Evolutionary conservation across 2,329 filamentous ascomycete genomes (phyloP), one percentile per base, ranked within the genome.

Genomic region (Magnaporthiopsis poae): DNA sequence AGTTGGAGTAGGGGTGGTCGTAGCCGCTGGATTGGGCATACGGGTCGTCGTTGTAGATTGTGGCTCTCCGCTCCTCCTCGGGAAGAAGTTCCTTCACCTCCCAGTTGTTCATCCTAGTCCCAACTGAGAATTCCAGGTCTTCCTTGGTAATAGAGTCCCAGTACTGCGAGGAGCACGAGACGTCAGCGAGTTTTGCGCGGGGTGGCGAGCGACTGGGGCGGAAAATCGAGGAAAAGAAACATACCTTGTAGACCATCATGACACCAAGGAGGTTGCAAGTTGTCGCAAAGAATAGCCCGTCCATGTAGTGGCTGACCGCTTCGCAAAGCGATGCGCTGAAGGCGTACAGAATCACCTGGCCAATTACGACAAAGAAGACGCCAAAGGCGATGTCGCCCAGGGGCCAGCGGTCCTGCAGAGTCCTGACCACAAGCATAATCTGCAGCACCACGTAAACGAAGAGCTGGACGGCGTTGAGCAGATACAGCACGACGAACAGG

Each of bases 141-240:
- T 99, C 95, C 75, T 91, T 92, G 29, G 95, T 99, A 77, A 99
- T 99, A 21, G 93, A 97, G 75, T 99, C 95, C 95, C 95, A 99
- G 82, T 96, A 99, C 92, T 95, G 71, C 66, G 67, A 62, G 61
- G 62, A 67, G 33, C 27, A 39, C 12, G n/a, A 61, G 18, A 31
- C 3, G 60, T 29, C 27, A 61, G 60, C 64, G 70, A 80, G 73
- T 79, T 75, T 67, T 62, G 64, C 71, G 5, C n/a, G 15, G 61
- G 64, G 27, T 35, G 68, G 61, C 31, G 5, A 31, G 46, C 12
- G 15, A 62, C 1, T 31, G 13, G 35, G 33, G 1, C 9, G 31
- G 27, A 33, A 21, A 4, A 7, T 29, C 5, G 60, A 33, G 5
- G 18, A 29, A 31, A 12, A 65, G 60, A 21, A 65, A 72, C 78